Base-by-base conservation (phyloP, 2,329 filamentous ascomycete species). In the Nannizziopsis barbatae region DNA sequence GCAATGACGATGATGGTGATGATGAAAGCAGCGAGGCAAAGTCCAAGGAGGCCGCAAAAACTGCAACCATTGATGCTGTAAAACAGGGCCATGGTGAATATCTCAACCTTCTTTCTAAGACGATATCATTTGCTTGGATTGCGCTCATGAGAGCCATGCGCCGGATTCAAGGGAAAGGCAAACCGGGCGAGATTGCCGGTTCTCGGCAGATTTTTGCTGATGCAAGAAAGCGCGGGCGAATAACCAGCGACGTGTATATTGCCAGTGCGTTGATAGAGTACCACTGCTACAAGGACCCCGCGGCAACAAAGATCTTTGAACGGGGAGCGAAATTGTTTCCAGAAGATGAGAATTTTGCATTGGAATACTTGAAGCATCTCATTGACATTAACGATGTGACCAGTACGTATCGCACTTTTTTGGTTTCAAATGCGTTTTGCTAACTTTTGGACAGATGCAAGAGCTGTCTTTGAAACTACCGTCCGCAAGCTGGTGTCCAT, bases 311-410 rank as follows among this genome's bases (percentile, higher is more conserved):
- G 69, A 96, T 98, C 52, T 94, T 96, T 56, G 92, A 98, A 63
- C 84, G 90, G 40, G 92, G 92, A 15, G 81, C 90, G 54, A 92
- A 87, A 61, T 73, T 98, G 10, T 98, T 96, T 61, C 90, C 90
- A 0, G 86, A 93, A 42, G 90, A 96, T 59, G 89, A 95, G 63
- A 76, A 81, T 50, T 96, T 96, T 67, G 87, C 93, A 54, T 76
- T 98, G 45, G 89, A 96, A 65, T 96, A 98, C 65, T 75, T 98
- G 58, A 95, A 95, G 70, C 92, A 95, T 65, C 72, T 98, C 51
- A 84, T 96, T 58, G 83, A 85, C 10, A 87, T 86, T 62, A 90
- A 94, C 58, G 92, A 98, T 65, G 83, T 88, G 42, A 95, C 87
- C 30, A 95, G 86, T 93, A 75, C 75, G 85, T 41, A 37, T 31